Evolutionary conservation across 179 eudicot genomes (phyloP), one percentile per base, ranked within the genome.

Genomic region (Corrigiola litoralis): DNA sequence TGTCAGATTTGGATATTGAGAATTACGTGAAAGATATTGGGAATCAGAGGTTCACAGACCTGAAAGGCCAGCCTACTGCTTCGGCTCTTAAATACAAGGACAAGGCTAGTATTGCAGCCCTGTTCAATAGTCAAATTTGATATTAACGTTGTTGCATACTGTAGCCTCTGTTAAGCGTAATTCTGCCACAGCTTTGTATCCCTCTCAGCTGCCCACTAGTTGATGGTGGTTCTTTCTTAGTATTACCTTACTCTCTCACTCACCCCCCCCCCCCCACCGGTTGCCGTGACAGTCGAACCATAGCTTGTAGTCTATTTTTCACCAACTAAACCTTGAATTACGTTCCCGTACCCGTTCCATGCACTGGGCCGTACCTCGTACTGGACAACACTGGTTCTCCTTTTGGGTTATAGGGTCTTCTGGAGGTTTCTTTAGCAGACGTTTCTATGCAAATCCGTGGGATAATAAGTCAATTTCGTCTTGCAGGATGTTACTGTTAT

Each of bases 401-500:
- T n/a, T n/a, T n/a, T n/a, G n/a, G n/a, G n/a, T n/a, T n/a, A n/a
- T n/a, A n/a, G 7, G 23, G 7, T 13, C 27, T 33, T 46, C 51
- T 52, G 38, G 21, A 27, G 18, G 57, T 48, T 58, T 60, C 44
- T 28, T 48, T 16, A 58, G n/a, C 9, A 24, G 4, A 63, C 31
- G 37, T 18, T 31, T 33, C 6, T 14, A 49, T 36, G 14, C 2
- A 41, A 7, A 6, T 16, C 12, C 33, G 29, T 41, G 57, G 38
- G 37, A 5, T 68, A 18, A 58, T 42, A 66, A 45, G 5, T 64
- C 0, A 27, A 32, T 41, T 31, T 40, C 54, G 44, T 69, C 56
- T 40, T 86, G 80, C 90, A 94, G 99, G 97, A 94, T 84, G 90
- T 94, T 64, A 91, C 97, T 1, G 89, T 91, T 33, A 94, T 94